Evolutionary conservation across 2,329 filamentous ascomycete genomes (phyloP), one percentile per base, ranked within the genome.

Genomic region (Talaromyces piceae): DNA sequence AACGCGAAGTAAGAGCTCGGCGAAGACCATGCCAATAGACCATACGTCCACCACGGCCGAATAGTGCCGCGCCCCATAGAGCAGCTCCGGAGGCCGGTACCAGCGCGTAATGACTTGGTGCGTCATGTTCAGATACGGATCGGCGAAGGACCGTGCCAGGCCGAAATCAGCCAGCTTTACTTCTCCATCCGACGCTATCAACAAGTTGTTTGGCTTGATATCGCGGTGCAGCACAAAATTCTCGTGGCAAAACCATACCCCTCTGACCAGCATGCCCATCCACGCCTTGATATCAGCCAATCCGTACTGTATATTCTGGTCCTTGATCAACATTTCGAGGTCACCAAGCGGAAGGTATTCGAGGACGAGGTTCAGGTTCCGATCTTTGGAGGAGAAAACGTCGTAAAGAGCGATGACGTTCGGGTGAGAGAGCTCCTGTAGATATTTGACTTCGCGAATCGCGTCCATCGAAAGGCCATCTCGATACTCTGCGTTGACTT

Each of bases 151-250:
- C 56, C 93, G 79, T 5, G 93, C 93, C 28, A 98, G 83, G 77
- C 93, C 93, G 62, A 98, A 98, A 85, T 98, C 93, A 30, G 91
- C 93, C 47, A 98, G 81, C 69, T 97, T 97, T 64, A 98, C 83
- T 63, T 91, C 88, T 45, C 93, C 91, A 65, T 95, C 88, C 39
- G 88, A 87, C 20, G 90, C 90, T 61, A 98, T 95, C 54, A 98
- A 78, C 70, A 97, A 75, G 74, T 98, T 98, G 80, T 97, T 97
- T 45, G 91, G 91, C 73, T 98, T 98, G 76, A 98, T 97, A 75
- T 98, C 93, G 61, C 93, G 88, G 72, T 98, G 93, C 26, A 98
- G 78, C 16, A 98, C 82, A 61, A 86, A 91, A 68, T 93, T 94
- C 66, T 91, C 88, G 70, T 98, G 93, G 70, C 93, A 97, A 76